These are phyloP conservation scores for Thozetella sp. DNA, from an alignment of 495 filamentous ascomycete genomes.

Conservation along the genomic window DNA sequence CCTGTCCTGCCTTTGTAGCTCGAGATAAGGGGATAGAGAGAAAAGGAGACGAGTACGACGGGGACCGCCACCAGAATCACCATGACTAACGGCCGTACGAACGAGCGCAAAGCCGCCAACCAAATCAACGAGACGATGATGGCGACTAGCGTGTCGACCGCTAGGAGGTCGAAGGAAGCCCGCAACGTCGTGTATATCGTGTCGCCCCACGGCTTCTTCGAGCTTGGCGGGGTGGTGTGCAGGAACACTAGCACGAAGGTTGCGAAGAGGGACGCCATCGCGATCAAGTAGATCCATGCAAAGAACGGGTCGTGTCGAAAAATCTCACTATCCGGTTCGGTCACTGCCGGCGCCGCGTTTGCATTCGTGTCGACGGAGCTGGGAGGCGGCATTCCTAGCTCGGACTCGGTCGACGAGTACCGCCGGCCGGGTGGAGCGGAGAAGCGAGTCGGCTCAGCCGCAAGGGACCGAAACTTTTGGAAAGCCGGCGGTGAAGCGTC, in stretches of 20 bases:
- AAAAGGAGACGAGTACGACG: conserved; percentile 81
- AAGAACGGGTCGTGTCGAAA: conserved; percentile 84
- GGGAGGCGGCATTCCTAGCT: conserved; percentile 16
- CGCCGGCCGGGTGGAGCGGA: conserved; percentile 11
- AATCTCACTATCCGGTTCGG: conserved; percentile 41
- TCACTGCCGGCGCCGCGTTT: conserved; percentile 23
- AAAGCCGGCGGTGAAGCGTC: conserved; percentile 82
- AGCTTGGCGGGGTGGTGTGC: conserved; percentile 72
- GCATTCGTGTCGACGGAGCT: conserved; percentile 4
- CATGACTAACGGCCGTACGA: conserved; percentile 78
- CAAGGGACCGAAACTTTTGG: conserved; percentile 68
- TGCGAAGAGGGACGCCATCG: conserved; percentile 77
- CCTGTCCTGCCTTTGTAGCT: conserved; percentile 77
- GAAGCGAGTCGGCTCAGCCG: conserved; percentile 20
- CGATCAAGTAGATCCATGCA: conserved; percentile 88
- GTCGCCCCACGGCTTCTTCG: conserved; percentile 67
- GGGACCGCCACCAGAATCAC: conserved; percentile 82
- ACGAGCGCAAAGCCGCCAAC: conserved; percentile 85
- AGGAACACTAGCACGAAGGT: conserved; percentile 87
- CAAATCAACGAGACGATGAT: conserved; percentile 85
- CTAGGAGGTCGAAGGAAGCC: conserved; percentile 84
- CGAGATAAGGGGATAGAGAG: conserved; percentile 86
- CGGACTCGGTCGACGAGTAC: conserved; percentile 23
- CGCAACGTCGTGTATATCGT: conserved; percentile 91
- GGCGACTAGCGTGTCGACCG: conserved; percentile 88